Conservation (phyloP, 805 yeast genomes). For the Wickerhamiella dianesei region DNA sequence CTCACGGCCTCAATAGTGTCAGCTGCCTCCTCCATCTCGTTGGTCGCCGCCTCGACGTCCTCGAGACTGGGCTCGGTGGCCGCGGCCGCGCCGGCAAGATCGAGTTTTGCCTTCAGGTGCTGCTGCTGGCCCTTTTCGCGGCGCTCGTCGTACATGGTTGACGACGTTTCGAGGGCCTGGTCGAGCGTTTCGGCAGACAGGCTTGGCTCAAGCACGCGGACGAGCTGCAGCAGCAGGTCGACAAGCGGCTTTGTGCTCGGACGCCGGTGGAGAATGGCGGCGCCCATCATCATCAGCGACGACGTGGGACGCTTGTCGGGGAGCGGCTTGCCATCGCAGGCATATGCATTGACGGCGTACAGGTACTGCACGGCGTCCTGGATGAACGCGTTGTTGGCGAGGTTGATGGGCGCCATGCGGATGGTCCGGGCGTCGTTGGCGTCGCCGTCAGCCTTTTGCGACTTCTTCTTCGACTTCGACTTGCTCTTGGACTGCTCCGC, state of each 20-base stretch:
- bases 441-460: background rate
- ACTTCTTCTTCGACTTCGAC: background rate
- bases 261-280: slow-evolving; percentile 17
- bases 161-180: slow-evolving; percentile 9
- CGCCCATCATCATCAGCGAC: slow-evolving; percentile 14
- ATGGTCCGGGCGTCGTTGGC: background rate
- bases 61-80: no score
- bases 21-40: background rate
- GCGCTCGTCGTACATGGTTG: slow-evolving; percentile 7
- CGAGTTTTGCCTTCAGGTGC: background rate
- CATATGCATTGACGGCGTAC: slow-evolving; percentile 8
- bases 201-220: slow-evolving; percentile 14
- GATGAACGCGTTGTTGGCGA: slow-evolving; percentile 16
- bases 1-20: background rate
- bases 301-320: slow-evolving; percentile 8
- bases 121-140: background rate
- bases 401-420: slow-evolving; percentile 6
- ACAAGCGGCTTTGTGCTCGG: slow-evolving; percentile 13
- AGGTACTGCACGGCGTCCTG: slow-evolving; percentile 19
- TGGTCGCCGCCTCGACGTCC: background rate
- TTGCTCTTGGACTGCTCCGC: slow-evolving; percentile 2
- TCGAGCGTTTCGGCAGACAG: slow-evolving; percentile 8
- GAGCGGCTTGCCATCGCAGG: slow-evolving; percentile 2
- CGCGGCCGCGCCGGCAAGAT: background rate
- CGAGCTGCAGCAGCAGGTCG: slow-evolving; percentile 13